Percentiles rank a stretch among this genome's conserved stretches.
These are phyloP conservation scores for Melampsora larici-populina DNA, from an alignment of 1,284 basidiomycete genomes.

Conservation along the genomic window DNA sequence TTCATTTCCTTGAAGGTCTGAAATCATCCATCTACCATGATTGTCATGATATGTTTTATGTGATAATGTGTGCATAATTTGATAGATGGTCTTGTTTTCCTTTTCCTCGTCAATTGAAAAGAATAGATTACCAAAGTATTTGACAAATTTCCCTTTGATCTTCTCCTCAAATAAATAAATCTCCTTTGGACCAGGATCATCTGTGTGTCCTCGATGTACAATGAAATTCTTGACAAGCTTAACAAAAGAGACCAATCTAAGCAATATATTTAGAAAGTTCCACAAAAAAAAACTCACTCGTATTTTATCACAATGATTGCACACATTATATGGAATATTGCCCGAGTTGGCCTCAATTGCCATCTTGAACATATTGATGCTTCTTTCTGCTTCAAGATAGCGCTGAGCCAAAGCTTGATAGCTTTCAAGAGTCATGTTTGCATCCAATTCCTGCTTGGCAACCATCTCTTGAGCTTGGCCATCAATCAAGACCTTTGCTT, in stretches of 20 bases:
- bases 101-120: not conserved
- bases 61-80: too few species aligned
- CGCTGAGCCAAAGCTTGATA: not conserved
- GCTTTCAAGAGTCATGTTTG: not conserved
- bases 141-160: not conserved
- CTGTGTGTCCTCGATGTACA: not conserved
- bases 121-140: not conserved
- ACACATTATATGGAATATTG: not conserved
- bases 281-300: not conserved
- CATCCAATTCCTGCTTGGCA: not conserved
- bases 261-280: not conserved
- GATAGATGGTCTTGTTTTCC: not conserved
- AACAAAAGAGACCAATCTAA: not conserved
- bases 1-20: not conserved
- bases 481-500: not conserved
- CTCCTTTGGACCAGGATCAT: not conserved
- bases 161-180: constrained; percentile 2
- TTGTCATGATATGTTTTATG: not conserved
- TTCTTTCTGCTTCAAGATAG: not conserved
- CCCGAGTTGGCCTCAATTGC: not conserved
- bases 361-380: not conserved
- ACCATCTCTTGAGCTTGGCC: not conserved
- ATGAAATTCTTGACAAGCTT: too few species aligned
- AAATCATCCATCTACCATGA: not conserved
- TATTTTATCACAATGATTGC: not conserved